phyloP scores from a whole-genome alignment of 2,329 filamentous ascomycete genomes.

The Colletotrichum agaves region DNA sequence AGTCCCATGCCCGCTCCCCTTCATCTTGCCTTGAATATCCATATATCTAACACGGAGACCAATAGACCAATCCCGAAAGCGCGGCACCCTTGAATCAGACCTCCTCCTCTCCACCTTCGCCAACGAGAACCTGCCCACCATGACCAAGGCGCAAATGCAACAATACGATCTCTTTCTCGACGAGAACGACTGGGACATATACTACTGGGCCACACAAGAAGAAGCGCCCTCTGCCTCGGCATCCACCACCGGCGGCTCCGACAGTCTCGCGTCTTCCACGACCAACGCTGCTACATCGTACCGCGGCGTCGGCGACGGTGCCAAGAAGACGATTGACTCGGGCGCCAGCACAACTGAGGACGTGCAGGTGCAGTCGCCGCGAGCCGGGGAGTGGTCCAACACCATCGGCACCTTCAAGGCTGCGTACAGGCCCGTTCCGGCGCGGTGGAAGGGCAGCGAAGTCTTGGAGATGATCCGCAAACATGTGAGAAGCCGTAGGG shows the following conservation, averaged over 20 bases:
- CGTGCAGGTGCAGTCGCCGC: slow-evolving; percentile 44
- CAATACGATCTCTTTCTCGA: slow-evolving; percentile 95
- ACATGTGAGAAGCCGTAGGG: slow-evolving; percentile 77
- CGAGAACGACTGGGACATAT: slow-evolving; percentile 99
- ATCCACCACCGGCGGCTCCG: slow-evolving; percentile 35
- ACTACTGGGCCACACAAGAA: slow-evolving; percentile 98
- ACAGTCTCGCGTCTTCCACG: slow-evolving; percentile 39
- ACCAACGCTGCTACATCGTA: slow-evolving; percentile 34
- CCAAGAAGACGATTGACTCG: slow-evolving; percentile 40
- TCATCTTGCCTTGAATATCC: neutral
- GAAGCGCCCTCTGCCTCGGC: slow-evolving; percentile 62
- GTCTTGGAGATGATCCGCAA: slow-evolving; percentile 79
- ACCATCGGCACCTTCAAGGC: slow-evolving; percentile 95
- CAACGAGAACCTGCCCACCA: slow-evolving; percentile 77
- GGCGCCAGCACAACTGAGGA: slow-evolving; percentile 38
- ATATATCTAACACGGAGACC: neutral
- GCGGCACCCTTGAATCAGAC: slow-evolving; percentile 94
- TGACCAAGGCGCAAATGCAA: slow-evolving; percentile 78
- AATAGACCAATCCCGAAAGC: slow-evolving; percentile 93
- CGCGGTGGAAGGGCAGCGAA: slow-evolving; percentile 85
- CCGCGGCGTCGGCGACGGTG: slow-evolving; percentile 21
- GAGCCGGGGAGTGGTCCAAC: slow-evolving; percentile 90
- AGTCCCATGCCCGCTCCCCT: slow-evolving; percentile 43
- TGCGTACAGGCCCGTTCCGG: slow-evolving; percentile 89
- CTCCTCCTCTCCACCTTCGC: slow-evolving; percentile 97